Percentiles rank a stretch among this genome's conserved stretches.
Evolutionary conservation across 345 rosid species (phyloP).

Genomic region (Gossypium arboreum): DNA sequence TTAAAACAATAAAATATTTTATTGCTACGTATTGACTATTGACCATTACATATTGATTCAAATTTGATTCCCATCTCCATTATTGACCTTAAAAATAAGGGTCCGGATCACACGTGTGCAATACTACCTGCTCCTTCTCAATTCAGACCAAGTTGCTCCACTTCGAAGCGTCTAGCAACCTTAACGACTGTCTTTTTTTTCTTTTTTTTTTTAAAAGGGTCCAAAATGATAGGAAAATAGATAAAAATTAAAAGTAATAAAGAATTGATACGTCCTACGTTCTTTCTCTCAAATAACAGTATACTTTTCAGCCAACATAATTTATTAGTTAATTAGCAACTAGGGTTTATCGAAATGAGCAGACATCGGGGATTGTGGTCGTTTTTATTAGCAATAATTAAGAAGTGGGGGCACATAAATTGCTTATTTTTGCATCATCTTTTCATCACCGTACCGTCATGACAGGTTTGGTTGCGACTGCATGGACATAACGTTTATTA

Average conservation of each 20-base stretch:
- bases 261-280: background rate
- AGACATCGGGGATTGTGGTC: background rate
- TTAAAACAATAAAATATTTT: too few relatives aligned
- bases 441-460: conserved; percentile 3
- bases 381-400: background rate
- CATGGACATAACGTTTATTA: background rate
- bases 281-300: background rate
- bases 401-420: background rate
- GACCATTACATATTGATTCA: background rate
- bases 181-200: background rate
- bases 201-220: background rate
- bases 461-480: background rate
- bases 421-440: background rate
- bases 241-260: background rate
- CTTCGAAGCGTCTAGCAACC: background rate
- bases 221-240: background rate
- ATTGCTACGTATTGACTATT: background rate
- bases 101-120: background rate
- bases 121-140: background rate
- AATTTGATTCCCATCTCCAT: background rate
- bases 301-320: background rate
- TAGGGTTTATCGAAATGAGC: background rate
- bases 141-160: background rate
- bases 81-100: background rate
- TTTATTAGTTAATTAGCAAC: background rate